These are phyloP conservation scores for Cephalotrichum gorgonifer DNA, from an alignment of 2,329 filamentous ascomycete genomes.

Conservation along the genomic window DNA sequence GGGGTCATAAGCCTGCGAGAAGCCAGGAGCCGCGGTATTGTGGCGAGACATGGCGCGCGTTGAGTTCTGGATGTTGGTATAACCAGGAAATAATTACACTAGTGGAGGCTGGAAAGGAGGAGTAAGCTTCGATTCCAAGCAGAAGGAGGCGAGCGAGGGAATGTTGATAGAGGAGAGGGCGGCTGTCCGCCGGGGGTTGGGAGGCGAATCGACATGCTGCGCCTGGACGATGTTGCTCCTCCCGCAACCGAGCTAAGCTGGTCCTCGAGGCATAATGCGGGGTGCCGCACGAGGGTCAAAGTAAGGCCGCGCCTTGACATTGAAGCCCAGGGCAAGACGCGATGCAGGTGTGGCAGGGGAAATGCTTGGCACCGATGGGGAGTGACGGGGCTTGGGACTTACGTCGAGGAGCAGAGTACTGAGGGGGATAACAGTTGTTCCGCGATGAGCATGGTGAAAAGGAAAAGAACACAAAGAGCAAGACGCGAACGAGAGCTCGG, in stretches of 20 bases:
- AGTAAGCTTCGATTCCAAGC: background rate
- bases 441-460: constrained; percentile 3
- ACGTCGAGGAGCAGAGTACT: background rate
- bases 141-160: background rate
- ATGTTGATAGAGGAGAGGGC: background rate
- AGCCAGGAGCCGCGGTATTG: constrained; percentile 62
- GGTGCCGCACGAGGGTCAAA: background rate
- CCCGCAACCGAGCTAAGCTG: too few relatives aligned
- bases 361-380: background rate
- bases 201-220: too few relatives aligned
- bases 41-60: constrained; percentile 37
- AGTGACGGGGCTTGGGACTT: background rate
- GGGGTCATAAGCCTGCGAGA: constrained; percentile 73
- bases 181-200: background rate
- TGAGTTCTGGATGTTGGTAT: background rate
- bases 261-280: background rate
- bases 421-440: background rate
- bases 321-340: background rate
- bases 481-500: background rate
- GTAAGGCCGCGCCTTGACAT: background rate
- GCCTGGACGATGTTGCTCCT: too few relatives aligned
- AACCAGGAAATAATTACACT: background rate
- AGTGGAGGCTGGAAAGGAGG: background rate
- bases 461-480: background rate
- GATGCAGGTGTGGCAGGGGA: background rate